Evolutionary conservation across 371 early-diverging fungal genomes (phyloP), one percentile per base, ranked within the genome.

Genomic region (Rhizopus sp.): DNA sequence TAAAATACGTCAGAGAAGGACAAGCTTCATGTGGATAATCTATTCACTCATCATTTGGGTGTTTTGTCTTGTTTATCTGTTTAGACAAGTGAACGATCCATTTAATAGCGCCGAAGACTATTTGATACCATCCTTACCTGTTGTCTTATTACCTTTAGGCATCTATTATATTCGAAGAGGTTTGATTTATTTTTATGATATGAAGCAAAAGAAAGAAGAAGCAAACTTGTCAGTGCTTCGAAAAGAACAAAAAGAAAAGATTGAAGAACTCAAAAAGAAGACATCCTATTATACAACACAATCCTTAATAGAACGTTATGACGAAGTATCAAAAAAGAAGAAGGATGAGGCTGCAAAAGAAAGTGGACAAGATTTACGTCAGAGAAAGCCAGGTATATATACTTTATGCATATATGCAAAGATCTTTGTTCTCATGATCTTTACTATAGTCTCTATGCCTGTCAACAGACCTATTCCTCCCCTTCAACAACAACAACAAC

Each of bases 261-360:
- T 97, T n/a, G 93, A 95, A 40, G 92, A 93, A 62, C 66, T 94
- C 55, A 97, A 97, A 69, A 91, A 90, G 53, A 94, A 91, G 62
- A 90, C 90, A 0, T 82, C 88, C 4, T 97, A 90, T 68, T 91
- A 94, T 60, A 77, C 87, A 16, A 96, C 97, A 15, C 92, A 93
- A 65, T 91, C 81, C 13, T 75, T 99, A 38, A 71, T 99, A 33
- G 97, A 99, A 67, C 83, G 92, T 44, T 97, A 93, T 72, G 95
- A 94, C 46, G 58, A 68, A 31, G 64, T 29, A 16, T 32, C 55
- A 15, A 5, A 34, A n/a, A 58, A 58, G 12, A 70, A 70, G 53
- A 70, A 70, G 38, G 50, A 62, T 23, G 57, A 53, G 23, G 65
- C 50, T 4, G 23, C 31, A 5, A 50, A 50, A 15, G 48, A 50